Evolutionary conservation across 192 early-diverging fungal species (phyloP), one percentile per base, ranked within the genome.

Genomic region (Podila clonocystis): DNA sequence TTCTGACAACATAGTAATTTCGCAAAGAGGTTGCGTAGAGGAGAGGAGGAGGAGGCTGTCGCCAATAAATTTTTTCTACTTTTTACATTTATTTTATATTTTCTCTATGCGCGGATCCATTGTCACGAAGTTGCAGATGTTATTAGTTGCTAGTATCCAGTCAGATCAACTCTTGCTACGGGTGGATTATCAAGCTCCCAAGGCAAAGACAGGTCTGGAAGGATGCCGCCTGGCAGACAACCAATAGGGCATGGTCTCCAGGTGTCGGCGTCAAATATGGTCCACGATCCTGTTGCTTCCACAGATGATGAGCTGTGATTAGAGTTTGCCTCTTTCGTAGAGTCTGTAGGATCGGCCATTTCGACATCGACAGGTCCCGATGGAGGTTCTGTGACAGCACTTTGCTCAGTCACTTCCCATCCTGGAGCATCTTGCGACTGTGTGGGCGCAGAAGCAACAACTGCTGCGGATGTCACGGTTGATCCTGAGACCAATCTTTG

Each of bases 221-320:
- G 17, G n/a, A 80, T 72, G 1, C 76, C 76, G 13, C 76, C 76
- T 41, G 76, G 70, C 1, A 80, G 76, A 58, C 70, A 80, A 1
- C 76, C 76, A 34, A 80, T 68, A 2, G 76, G 76, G 58, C 70
- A 80, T n/a, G 76, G 66, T 9, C 76, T 58, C 76, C 76, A 80
- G 13, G 15, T 29, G 1, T 80, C 76, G 0, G 24, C 70, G 15
- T 68, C 70, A 67, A 59, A 80, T 5, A 80, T 34, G 5, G 65
- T 72, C 76, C 76, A 80, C 3, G 60, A 9, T 24, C 49, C 70
- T 31, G 58, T 17, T 29, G 17, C 60, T 11, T 58, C 24, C 19
- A 4, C 17, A 5, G 41, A 6, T 20, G 41, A 2, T 20, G 17
- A 6, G 50, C 26, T n/a, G 6, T 12, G n/a, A 24, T 55, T 26